These are phyloP conservation scores for Cronartium quercuum DNA, from an alignment of 1,284 basidiomycete species.

Conservation along the genomic window DNA sequence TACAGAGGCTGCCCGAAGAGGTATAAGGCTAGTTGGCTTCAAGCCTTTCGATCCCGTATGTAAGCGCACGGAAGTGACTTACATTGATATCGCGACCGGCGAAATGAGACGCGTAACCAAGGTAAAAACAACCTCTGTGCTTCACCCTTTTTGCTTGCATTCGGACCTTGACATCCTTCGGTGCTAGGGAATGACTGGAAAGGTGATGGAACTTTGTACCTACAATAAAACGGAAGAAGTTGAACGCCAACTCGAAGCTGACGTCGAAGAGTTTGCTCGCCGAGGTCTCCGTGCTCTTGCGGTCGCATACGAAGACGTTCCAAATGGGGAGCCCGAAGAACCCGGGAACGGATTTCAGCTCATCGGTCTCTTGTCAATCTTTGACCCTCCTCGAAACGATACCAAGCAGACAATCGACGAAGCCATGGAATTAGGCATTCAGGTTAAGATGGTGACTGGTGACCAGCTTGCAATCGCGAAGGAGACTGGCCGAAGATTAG, in stretches of 20 bases:
- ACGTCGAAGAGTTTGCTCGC: conserved; percentile 87
- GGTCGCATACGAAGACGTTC: conserved; percentile 85
- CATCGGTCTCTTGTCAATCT: conserved; percentile 93
- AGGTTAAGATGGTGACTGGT: conserved; percentile 99
- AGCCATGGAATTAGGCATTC: conserved; percentile 87
- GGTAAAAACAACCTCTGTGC: too few species aligned
- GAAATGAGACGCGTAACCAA: conserved; percentile 97
- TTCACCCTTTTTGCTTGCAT: too few species aligned
- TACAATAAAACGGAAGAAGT: conserved; percentile 91
- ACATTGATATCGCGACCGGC: conserved; percentile 84
- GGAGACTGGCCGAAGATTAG: conserved; percentile 96
- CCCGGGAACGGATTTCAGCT: conserved; percentile 94
- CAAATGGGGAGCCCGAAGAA: conserved; percentile 54
- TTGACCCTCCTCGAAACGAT: conserved; percentile 94
- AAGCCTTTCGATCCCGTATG: conserved; percentile 99
- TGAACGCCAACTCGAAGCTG: conserved; percentile 83
- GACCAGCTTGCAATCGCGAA: conserved; percentile 98
- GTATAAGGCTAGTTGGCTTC: conserved; percentile 94
- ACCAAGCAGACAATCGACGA: conserved; percentile 99
- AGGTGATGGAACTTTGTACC: conserved; percentile 65
- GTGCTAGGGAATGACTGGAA: conserved; percentile 98
- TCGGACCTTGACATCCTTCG: too few species aligned
- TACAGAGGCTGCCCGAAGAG: conserved; percentile 70
- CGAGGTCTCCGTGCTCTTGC: conserved; percentile 98
- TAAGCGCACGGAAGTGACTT: conserved; percentile 98